Percentiles rank a stretch among this genome's conserved stretches.
Conservation (phyloP, 345 rosid genomes). For the Lagerstroemia speciosa region DNA sequence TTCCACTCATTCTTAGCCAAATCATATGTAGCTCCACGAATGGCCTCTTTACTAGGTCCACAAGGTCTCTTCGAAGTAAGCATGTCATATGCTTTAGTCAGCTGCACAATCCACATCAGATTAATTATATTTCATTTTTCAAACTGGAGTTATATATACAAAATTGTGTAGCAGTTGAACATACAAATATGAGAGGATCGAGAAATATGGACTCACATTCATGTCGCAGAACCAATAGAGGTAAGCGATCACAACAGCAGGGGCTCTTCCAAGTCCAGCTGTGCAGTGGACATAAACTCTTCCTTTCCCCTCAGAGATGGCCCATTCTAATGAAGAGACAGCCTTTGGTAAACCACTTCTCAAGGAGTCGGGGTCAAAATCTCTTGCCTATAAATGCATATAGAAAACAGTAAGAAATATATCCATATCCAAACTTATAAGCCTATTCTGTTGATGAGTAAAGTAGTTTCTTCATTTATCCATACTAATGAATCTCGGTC, state of each 20-base stretch:
- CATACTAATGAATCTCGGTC: background rate
- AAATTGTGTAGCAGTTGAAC: background rate
- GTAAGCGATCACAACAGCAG: slow-evolving; percentile 80
- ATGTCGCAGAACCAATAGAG: slow-evolving; percentile 74
- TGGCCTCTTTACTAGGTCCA: slow-evolving; percentile 74
- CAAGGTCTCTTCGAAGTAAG: slow-evolving; percentile 69
- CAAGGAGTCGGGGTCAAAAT: slow-evolving; percentile 79
- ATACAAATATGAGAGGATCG: background rate
- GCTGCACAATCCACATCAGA: slow-evolving; percentile 25
- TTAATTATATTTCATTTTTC: too few relatives aligned
- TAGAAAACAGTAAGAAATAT: background rate
- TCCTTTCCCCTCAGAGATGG: slow-evolving; percentile 73
- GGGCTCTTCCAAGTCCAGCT: slow-evolving; percentile 95
- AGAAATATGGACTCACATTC: slow-evolving; percentile 39
- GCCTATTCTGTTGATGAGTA: background rate
- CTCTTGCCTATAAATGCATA: slow-evolving; percentile 46
- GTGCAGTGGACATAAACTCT: slow-evolving; percentile 79
- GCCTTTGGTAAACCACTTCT: slow-evolving; percentile 69
- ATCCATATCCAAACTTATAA: background rate
- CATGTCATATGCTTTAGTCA: slow-evolving; percentile 54
- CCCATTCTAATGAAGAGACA: slow-evolving; percentile 82
- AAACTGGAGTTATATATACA: background rate
- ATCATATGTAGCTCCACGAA: slow-evolving; percentile 78
- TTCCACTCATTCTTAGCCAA: slow-evolving; percentile 77
- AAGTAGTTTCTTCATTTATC: background rate